Conservation (phyloP, 208 protist species). For the Leishmania lainsoni region DNA sequence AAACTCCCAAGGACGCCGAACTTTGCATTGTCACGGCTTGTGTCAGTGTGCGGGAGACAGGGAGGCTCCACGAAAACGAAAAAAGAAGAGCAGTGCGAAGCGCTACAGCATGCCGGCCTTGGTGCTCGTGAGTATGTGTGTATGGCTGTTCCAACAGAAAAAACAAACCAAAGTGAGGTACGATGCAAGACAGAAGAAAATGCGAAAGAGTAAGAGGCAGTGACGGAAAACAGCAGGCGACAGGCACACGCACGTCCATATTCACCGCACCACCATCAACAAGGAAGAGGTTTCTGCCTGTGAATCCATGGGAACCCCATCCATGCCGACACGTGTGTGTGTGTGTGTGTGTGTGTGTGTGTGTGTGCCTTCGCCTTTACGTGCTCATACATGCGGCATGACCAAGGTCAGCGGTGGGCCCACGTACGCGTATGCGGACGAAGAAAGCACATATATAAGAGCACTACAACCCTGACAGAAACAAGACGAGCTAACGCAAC, state of each 20-base stretch:
- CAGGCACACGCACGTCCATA: conserved; percentile 1
- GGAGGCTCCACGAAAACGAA: not conserved
- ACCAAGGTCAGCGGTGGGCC: not conserved
- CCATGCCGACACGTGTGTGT: not conserved
- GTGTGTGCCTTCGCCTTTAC: not conserved
- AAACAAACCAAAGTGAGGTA: not conserved
- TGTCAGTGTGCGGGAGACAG: not conserved
- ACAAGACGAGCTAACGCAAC: too few species aligned
- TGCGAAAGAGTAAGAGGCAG: not conserved
- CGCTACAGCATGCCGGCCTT: not conserved
- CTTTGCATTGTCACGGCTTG: too few species aligned
- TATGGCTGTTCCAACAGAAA: conserved; percentile 2
- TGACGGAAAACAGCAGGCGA: conserved; percentile 17
- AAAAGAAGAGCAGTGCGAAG: not conserved
- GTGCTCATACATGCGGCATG: not conserved
- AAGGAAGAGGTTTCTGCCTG: not conserved
- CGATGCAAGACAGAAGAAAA: not conserved
- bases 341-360: not conserved
- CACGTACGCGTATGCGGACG: not conserved
- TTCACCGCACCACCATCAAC: not conserved
- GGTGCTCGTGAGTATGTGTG: conserved; percentile 6
- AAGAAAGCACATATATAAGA: not conserved
- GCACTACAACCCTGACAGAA: not conserved
- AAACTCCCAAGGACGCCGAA: not conserved
- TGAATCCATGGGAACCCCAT: not conserved